Base-by-base conservation (phyloP, 306 rosid species). In the Gillenia trifoliata region DNA sequence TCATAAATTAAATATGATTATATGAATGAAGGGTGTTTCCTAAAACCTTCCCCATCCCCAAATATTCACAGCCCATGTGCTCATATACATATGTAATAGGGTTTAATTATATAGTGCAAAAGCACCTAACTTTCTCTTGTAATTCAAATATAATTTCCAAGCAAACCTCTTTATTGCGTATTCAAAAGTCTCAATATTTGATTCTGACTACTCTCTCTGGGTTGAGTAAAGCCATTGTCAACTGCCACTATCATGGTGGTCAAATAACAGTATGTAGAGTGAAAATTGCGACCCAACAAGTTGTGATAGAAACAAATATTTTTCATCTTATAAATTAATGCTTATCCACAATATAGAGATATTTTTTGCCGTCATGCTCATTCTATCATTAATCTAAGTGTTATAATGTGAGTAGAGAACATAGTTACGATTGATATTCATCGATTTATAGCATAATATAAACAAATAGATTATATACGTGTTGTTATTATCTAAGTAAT, bases 51-150 rank as follows among this genome's bases (percentile, higher is more conserved):
- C 76, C 26, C 66, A 68, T 23, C 49, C 3, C 34, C 36, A 23
- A 59, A 40, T 68, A 73, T 64, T 82, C 70, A 85, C 82, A 83
- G 86, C 81, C 79, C 64, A 26, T 75, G 78, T 57, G 43, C 69
- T 67, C 66, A 54, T 45, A 41, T 20, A 47, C 6, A 47, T 13
- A 47, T 20, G 25, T 11, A 7, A 63, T 22, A 55, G 30, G 65
- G 52, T 56, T 61, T 75, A 28, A 10, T 38, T 38, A 31, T 73
- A 38, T 43, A 71, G 89, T 91, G 93, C 81, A 29, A 1, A 68
- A 81, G 59, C 75, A 75, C 92, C 97, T 71, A 89, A 89, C 84
- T 83, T 57, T 69, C 61, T 31, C 52, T 34, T 50, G n/a, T 20
- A 50, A 52, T 77, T 83, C 64, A 43, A 65, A 38, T 11, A 38